phyloP scores from a whole-genome alignment of 208 protist species.

The Leishmania amazonensis region DNA sequence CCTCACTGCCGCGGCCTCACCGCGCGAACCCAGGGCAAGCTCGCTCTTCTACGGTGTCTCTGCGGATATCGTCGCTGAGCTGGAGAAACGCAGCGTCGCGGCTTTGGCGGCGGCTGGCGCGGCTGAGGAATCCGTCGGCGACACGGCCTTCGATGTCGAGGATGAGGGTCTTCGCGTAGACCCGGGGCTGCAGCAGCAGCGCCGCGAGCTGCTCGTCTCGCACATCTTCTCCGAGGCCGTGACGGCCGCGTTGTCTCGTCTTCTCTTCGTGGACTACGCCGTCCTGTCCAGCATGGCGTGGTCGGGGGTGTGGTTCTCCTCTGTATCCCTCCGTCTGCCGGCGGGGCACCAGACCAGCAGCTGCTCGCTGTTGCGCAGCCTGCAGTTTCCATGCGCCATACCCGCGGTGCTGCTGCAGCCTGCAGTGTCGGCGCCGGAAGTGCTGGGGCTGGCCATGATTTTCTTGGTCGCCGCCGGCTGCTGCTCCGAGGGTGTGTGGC shows the following conservation, averaged over 20 bases:
- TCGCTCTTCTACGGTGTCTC: slow-evolving; percentile 25
- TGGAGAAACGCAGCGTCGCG: slow-evolving; percentile 14
- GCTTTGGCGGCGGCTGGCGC: not conserved
- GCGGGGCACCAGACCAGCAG: not conserved
- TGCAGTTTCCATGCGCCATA: slow-evolving; percentile 55
- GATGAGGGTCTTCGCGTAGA: slow-evolving; percentile 39
- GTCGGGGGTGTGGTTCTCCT: slow-evolving; percentile 44
- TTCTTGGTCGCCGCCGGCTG: slow-evolving; percentile 41
- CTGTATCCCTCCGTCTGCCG: not conserved
- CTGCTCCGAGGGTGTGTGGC: slow-evolving; percentile 33
- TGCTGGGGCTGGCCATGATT: slow-evolving; percentile 46
- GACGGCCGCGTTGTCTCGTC: slow-evolving; percentile 47
- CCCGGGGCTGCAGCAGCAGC: slow-evolving; percentile 49
- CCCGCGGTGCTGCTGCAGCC: slow-evolving; percentile 48
- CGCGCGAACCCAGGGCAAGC: not conserved
- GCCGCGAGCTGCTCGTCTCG: slow-evolving; percentile 48
- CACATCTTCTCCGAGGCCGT: slow-evolving; percentile 57
- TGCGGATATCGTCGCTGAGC: slow-evolving; percentile 5
- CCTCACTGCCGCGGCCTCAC: not conserved
- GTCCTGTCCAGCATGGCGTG: slow-evolving; percentile 32
- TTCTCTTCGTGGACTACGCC: slow-evolving; percentile 54
- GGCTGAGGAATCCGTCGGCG: slow-evolving; percentile 1
- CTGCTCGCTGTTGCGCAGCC: slow-evolving; percentile 42
- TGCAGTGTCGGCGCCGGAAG: slow-evolving; percentile 22
- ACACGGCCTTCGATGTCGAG: not conserved